Evolutionary conservation across 2,329 filamentous ascomycete species (phyloP), one percentile per base, ranked within the genome.

Genomic region (Cryphonectria naterciae): DNA sequence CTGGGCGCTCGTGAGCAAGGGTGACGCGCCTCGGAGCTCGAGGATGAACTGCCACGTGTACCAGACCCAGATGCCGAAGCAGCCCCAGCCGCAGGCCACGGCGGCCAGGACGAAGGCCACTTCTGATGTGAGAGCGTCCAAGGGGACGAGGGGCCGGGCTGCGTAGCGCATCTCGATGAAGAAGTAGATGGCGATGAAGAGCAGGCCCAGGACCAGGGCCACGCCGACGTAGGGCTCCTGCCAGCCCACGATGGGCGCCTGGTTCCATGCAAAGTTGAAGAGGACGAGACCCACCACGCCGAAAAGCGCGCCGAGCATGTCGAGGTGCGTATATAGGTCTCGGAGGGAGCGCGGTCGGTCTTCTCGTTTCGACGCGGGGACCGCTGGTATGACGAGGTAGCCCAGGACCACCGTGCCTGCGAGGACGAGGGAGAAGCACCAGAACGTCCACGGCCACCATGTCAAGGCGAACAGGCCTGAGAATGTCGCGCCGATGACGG

Each of bases 211-310:
- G 67, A 88, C 84, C 17, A 90, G 79, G 6, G 84, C 75, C 1
- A 84, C 78, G 74, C 85, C 85, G 52, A 87, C 81, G 73, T 88
- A 88, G 0, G 84, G 79, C 35, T 80, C 77, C 13, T 77, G 68
- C 87, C 87, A 89, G 1, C 85, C 85, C 17, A 84, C 84, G 0
- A 85, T 79, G 0, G 84, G 83, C 0, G 84, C 87, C 75, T 89
- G 86, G 74, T 89, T 89, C 86, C 86, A 89, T 1, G 87, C 84
- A 70, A 89, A 84, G 75, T 89, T 89, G 76, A 89, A 79, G 10
- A 89, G 78, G 1, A 88, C 80, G 43, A 89, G 80, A 0, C 81
- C 85, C 0, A 80, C 79, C 43, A 89, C 81, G 3, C 87, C 87
- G 1, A 72, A 61, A 4, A 74, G 11, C 1, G 73, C 73, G 11